A percentile compares a stretch with the other conserved stretches of the same genome.
Evolutionary conservation across 306 rosid species (phyloP).

Genomic region (Vigna mungo): DNA sequence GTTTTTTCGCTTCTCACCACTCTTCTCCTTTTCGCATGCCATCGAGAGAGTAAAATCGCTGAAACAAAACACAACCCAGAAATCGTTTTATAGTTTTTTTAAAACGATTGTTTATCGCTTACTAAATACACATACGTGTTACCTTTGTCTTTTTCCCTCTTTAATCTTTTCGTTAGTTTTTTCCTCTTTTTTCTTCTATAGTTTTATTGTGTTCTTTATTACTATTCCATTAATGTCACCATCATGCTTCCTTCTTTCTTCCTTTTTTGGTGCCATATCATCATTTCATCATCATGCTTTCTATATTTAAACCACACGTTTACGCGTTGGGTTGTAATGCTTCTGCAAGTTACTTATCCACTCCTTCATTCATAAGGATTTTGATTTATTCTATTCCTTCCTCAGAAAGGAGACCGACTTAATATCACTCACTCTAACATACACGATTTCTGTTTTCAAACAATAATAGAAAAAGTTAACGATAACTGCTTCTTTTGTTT

Average conservation of each 20-base stretch:
- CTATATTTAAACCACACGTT: conserved; percentile 41
- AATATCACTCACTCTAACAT: not conserved
- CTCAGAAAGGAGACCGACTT: not conserved
- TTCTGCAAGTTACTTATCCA: conserved; percentile 40
- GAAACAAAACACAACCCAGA: not conserved
- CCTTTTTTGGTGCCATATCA: not conserved
- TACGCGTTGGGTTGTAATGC: conserved; percentile 42
- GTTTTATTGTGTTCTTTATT: not conserved
- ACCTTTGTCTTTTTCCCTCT: not conserved
- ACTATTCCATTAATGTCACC: conserved; percentile 29
- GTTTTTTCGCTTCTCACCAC: not conserved
- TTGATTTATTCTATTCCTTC: conserved; percentile 3
- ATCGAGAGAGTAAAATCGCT: conserved; percentile 5
- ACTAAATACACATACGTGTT: not conserved
- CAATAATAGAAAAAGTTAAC: not conserved
- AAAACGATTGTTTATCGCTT: not conserved
- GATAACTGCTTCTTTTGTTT: not conserved
- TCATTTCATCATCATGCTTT: conserved; percentile 31
- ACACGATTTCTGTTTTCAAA: not conserved
- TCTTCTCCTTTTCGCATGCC: conserved; percentile 26
- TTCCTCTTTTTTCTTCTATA: not conserved
- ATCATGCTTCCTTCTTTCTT: conserved; percentile 34
- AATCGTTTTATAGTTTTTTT: conserved; percentile 7
- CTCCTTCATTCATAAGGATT: conserved; percentile 43
- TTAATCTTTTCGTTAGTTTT: not conserved